A percentile compares a stretch with the other conserved stretches of the same genome.
phyloP scores from a whole-genome alignment of 306 rosid genomes.

The Castanospermum australe region DNA sequence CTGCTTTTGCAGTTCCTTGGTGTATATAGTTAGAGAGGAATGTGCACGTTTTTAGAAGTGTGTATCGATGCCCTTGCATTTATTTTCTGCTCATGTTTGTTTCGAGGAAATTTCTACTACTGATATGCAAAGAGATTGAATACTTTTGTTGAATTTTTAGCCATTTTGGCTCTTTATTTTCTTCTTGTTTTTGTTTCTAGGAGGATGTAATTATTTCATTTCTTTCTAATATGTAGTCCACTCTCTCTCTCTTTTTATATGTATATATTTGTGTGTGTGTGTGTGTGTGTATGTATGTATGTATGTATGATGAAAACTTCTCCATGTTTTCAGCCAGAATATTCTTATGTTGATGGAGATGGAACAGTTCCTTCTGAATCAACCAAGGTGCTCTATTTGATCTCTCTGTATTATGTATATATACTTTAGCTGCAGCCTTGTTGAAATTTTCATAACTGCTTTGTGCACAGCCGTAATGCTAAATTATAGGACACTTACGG shows the following conservation, averaged over 20 bases:
- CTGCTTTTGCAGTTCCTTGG: background rate
- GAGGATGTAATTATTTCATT: background rate
- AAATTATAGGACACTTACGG: background rate
- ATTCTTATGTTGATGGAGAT: constrained; percentile 84
- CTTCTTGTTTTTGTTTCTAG: background rate
- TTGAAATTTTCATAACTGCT: constrained; percentile 12
- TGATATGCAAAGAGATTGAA: background rate
- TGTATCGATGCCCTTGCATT: background rate
- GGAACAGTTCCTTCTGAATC: constrained; percentile 96
- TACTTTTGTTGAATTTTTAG: background rate
- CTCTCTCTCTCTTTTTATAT: background rate
- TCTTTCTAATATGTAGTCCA: background rate
- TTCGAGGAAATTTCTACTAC: background rate
- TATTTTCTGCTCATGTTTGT: background rate
- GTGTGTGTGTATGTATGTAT: background rate
- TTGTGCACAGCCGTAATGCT: background rate
- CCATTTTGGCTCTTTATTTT: constrained; percentile 2
- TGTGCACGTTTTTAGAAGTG: background rate
- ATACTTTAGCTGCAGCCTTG: background rate
- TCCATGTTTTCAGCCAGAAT: constrained; percentile 65
- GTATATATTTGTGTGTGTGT: background rate
- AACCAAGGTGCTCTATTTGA: constrained; percentile 59
- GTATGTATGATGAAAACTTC: background rate
- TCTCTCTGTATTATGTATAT: constrained; percentile 24
- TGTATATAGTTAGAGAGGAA: background rate